Evolutionary conservation across 495 filamentous ascomycete genomes (phyloP).

Genomic region (Aspergillus conjunctus): DNA sequence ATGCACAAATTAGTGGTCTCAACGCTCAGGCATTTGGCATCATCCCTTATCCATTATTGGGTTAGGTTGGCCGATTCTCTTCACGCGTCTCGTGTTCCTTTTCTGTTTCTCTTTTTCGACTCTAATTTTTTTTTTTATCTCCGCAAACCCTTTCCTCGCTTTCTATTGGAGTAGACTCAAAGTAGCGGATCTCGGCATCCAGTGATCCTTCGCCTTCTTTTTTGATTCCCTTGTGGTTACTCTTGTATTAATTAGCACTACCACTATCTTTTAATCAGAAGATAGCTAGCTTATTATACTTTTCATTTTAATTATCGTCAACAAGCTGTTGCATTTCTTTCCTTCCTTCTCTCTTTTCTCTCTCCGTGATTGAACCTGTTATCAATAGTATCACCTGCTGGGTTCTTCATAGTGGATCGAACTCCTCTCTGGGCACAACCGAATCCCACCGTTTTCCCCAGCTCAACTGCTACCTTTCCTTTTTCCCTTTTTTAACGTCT

Average conservation of each 20-base stretch:
- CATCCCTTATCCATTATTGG: neutral
- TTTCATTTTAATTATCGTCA: neutral
- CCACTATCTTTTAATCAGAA: neutral
- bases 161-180: neutral
- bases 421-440: conserved; percentile 4
- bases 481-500: neutral
- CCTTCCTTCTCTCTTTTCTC: neutral
- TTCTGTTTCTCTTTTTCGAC: neutral
- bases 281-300: conserved; percentile 9
- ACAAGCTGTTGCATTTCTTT: conserved; percentile 1
- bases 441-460: conserved; percentile 20
- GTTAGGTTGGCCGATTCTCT: neutral
- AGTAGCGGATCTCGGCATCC: conserved; percentile 1
- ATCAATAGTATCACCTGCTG: neutral
- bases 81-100: neutral
- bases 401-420: conserved; percentile 10
- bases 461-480: conserved; percentile 15
- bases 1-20: neutral
- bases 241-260: conserved; percentile 2
- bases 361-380: neutral
- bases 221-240: neutral
- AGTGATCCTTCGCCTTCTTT: conserved; percentile 3
- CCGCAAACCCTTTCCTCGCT: neutral
- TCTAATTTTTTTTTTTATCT: neutral
- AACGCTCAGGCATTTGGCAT: neutral